Base-by-base conservation (phyloP, 805 yeast species). In the Lachancea meyersii region DNA sequence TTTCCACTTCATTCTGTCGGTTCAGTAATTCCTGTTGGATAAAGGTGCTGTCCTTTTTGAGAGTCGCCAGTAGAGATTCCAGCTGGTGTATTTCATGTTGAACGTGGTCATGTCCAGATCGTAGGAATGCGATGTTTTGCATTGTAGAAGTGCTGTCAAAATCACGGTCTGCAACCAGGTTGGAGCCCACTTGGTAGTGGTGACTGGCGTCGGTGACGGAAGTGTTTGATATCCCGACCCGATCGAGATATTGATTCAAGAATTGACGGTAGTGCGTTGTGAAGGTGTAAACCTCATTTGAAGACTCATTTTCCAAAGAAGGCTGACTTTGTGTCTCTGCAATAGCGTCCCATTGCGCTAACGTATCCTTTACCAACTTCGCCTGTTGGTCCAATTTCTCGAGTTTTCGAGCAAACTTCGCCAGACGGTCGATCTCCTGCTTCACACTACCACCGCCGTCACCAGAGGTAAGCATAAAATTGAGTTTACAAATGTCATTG, bases 401-500 rank as follows among this genome's bases (percentile, higher is more conserved):
- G 13, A 59, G 38, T 35, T 51, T 48, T 5, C 31, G 35, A 39
- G 48, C 49, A 7, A 41, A 24, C 26, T 41, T 38, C 17, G 38
- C 35, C 17, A 57, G 36, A 8, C 26, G 21, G 3, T 38, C 47
- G 11, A 60, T 50, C 34, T 54, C 55, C 16, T 38, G 49, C 32
- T 45, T 53, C 11, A 60, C 47, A 20, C 45, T 35, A 14, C 48
- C 46, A 13, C 52, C 48, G 8, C 62, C 63, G 42, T 57, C 54
- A 36, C 47, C 48, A 2, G 56, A 46, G 2, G 53, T 52, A 11
- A 59, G 45, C 48, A 53, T 44, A 16, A 52, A 49, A 44, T 60
- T 58, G 26, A 60, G 35, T 9, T 34, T 50, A 31, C 48, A 48
- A 22, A 59, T 26, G 43, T 61, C 65, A 34, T 56, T 54, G 19